Evolutionary conservation across 23 red algal genomes (phyloP).

Genomic region (Cyanidiococcus yangmingshanensis): DNA sequence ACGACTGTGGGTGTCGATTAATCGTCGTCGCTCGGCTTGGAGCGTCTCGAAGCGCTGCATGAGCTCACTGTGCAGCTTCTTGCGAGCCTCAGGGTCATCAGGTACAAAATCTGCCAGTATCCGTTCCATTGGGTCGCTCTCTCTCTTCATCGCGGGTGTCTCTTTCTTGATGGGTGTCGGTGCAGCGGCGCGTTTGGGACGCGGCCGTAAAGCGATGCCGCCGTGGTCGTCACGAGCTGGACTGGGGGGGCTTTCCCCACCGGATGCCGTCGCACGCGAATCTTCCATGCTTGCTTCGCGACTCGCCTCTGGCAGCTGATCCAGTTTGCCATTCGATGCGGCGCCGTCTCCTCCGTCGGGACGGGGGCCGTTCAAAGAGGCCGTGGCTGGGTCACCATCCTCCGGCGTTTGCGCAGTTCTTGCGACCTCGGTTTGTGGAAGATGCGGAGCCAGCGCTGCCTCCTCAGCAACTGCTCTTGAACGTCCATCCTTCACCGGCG

Average conservation of each 20-base stretch:
- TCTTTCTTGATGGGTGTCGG: neutral
- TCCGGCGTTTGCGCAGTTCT: neutral
- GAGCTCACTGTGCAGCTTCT: neutral
- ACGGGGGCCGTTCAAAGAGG: neutral
- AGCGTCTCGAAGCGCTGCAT: neutral
- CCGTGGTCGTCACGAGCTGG: neutral
- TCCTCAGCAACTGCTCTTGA: neutral
- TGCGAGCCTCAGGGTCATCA: neutral
- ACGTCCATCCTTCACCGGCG: neutral
- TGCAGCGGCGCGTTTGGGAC: constrained; percentile 15
- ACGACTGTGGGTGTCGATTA: neutral
- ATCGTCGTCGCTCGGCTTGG: neutral
- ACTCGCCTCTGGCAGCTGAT: neutral
- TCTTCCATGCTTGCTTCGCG: neutral
- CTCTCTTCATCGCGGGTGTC: neutral
- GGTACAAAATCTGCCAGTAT: neutral
- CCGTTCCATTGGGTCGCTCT: neutral
- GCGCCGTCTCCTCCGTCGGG: neutral
- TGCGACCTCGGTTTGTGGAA: neutral
- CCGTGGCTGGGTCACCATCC: no score
- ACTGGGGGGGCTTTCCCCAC: neutral
- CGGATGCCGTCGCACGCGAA: neutral
- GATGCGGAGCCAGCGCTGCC: neutral
- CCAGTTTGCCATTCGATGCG: neutral
- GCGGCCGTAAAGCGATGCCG: neutral